Conservation (phyloP, 108 stramenopile species). For the Phaeodactylum tricornutum region DNA sequence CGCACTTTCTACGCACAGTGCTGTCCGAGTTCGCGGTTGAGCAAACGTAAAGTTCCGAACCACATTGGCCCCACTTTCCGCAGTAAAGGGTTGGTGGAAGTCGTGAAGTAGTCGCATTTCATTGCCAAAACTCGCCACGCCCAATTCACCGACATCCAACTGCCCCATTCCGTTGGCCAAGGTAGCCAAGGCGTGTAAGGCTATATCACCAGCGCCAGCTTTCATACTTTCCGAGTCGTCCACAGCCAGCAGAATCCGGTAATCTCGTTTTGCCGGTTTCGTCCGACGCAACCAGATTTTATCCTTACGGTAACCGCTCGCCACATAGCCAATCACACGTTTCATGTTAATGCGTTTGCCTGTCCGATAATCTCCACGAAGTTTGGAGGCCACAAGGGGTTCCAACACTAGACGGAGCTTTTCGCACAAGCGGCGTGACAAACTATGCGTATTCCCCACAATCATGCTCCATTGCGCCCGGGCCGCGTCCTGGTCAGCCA, state of each 20-base stretch:
- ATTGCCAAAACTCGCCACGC: slow-evolving; percentile 88
- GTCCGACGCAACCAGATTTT: slow-evolving; percentile 99
- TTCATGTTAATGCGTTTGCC: slow-evolving; percentile 99
- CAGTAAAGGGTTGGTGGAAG: slow-evolving; percentile 82
- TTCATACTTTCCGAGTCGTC: slow-evolving; percentile 99
- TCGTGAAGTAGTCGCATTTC: slow-evolving; percentile 85
- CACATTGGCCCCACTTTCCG: slow-evolving; percentile 77
- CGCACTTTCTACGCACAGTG: slow-evolving; percentile 80
- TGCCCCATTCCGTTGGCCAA: slow-evolving; percentile 87
- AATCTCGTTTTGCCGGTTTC: slow-evolving; percentile 96
- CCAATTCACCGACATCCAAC: slow-evolving; percentile 92
- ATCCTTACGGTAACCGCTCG: slow-evolving; percentile 96
- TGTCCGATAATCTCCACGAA: slow-evolving; percentile 95
- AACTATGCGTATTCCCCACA: slow-evolving; percentile 61
- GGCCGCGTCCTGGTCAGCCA: slow-evolving; percentile 11
- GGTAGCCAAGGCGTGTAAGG: slow-evolving; percentile 83
- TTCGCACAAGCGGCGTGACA: slow-evolving; percentile 91
- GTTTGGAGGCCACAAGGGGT: slow-evolving; percentile 91
- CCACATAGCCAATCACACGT: slow-evolving; percentile 97
- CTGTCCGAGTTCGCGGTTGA: slow-evolving; percentile 82
- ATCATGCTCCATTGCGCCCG: slow-evolving; percentile 54
- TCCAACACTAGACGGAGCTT: slow-evolving; percentile 94
- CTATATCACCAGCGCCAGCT: slow-evolving; percentile 85
- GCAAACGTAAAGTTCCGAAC: slow-evolving; percentile 79
- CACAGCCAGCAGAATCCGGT: slow-evolving; percentile 91